These are phyloP conservation scores for Globisporangium recalcitrans DNA, from an alignment of 352 stramenopile genomes.

Conservation along the genomic window DNA sequence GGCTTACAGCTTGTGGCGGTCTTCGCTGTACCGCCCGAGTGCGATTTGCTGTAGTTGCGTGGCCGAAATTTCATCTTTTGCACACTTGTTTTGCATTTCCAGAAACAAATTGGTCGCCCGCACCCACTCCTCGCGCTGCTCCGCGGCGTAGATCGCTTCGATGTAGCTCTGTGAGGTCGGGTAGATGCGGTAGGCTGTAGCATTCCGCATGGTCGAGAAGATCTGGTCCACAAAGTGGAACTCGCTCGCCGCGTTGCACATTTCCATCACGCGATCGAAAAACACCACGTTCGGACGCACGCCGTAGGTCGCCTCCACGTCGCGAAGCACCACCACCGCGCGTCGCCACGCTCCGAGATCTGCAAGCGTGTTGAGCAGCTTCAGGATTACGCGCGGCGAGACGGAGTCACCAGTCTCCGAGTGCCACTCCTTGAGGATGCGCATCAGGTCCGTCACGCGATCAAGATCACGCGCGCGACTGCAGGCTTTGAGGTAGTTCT, in stretches of 20 bases:
- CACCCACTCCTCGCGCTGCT: conserved; percentile 66
- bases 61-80: conserved; percentile 43
- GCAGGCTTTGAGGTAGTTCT: conserved; percentile 38
- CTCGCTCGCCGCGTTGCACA: conserved; percentile 55
- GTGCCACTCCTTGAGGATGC: conserved; percentile 38
- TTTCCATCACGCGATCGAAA: conserved; percentile 56
- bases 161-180: conserved; percentile 60
- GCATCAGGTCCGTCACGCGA: conserved; percentile 29
- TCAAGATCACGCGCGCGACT: conserved; percentile 23
- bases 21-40: conserved; percentile 57
- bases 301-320: conserved; percentile 38
- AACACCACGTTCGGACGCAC: conserved; percentile 36
- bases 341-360: conserved; percentile 39
- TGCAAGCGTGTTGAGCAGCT: conserved; percentile 49
- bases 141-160: conserved; percentile 65
- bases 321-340: conserved; percentile 41
- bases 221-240: conserved; percentile 51
- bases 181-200: conserved; percentile 36
- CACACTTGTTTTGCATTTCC: conserved; percentile 60
- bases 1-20: conserved; percentile 13
- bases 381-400: conserved; percentile 28
- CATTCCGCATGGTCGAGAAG: conserved; percentile 62
- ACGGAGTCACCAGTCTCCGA: conserved; percentile 8
- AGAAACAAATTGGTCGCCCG: conserved; percentile 63
- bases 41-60: conserved; percentile 53